Evolutionary conservation across 257 asterid genomes (phyloP).

Genomic region (Coffea canephora): DNA sequence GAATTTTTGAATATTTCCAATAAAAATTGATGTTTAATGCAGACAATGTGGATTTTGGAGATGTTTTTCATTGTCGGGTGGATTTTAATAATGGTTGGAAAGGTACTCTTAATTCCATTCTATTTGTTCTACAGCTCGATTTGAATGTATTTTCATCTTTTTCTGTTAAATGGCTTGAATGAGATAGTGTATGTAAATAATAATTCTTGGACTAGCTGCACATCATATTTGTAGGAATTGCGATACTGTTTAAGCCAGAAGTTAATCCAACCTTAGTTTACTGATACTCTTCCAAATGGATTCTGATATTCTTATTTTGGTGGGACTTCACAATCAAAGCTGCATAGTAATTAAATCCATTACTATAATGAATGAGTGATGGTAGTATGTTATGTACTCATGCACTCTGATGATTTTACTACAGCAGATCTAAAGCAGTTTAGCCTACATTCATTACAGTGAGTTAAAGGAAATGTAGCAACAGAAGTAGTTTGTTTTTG

Average conservation of each 20-base stretch:
- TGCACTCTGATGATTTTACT: neutral
- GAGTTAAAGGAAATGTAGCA: neutral
- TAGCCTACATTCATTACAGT: too few relatives aligned
- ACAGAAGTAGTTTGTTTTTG: neutral
- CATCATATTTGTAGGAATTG: neutral
- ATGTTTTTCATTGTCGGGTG: slow-evolving; percentile 19
- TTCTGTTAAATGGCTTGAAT: neutral
- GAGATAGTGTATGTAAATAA: neutral
- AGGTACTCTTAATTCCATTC: slow-evolving; percentile 11
- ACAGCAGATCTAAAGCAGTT: neutral
- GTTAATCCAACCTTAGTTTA: neutral
- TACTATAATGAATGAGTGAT: neutral
- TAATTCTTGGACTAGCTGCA: neutral
- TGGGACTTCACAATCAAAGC: neutral
- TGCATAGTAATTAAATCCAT: neutral
- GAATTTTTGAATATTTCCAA: neutral
- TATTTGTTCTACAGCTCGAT: neutral
- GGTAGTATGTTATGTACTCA: too few relatives aligned
- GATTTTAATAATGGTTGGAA: slow-evolving; percentile 18
- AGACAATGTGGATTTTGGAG: slow-evolving; percentile 31
- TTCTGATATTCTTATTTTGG: neutral
- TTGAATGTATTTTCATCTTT: neutral
- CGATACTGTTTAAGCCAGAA: neutral
- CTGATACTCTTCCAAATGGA: neutral
- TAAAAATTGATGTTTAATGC: neutral